Base-by-base conservation (phyloP, 768 basidiomycete species). In the Heimioporus sp. region DNA sequence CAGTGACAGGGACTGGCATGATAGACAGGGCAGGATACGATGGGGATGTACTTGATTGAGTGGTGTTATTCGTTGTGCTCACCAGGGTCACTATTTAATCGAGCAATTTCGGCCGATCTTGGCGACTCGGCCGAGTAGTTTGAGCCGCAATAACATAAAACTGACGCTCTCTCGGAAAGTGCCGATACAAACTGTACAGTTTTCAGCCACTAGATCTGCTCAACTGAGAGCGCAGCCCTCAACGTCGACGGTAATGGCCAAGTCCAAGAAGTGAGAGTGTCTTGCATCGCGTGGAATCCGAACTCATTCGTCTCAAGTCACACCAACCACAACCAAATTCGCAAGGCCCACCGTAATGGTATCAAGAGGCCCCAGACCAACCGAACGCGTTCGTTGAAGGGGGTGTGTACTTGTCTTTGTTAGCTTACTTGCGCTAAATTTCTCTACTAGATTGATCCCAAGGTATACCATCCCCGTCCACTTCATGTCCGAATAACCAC, bases 291-390 rank as follows among this genome's bases (percentile, higher is more conserved):
- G 35, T 56, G 44, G 53, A 47, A 58, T 39, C 13, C 28, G 43
- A 37, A 40, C 50, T 67, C 43, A 68, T 43, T 12, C 41, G 7
- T 41, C 42, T 9, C 52, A 56, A 93, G 89, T 65, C 87, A 92
- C 72, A 92, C 88, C 66, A 92, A 91, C 74, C 94, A 96, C 82
- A 97, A 96, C 80, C 93, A 97, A 78, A 92, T 64, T 80, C 85
- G 84, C 74, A 98, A 97, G 84, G 93, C 96, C 60, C 96, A 98
- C 80, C 83, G 90, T 60, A 98, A 98, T 80, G 96, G 95, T 67
- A 96, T 98, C 79, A 92, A 89, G 78, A 83, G 80, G 71, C 87
- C 92, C 48, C 74, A 78, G 71, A 78, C 81, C 52, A 77, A 82
- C 69, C 81, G 85, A 64, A 82, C 88, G 61, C 81, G 86, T 60